Evolutionary conservation across 371 early-diverging fungal genomes (phyloP), one percentile per base, ranked within the genome.

Genomic region (Blakeslea trispora): DNA sequence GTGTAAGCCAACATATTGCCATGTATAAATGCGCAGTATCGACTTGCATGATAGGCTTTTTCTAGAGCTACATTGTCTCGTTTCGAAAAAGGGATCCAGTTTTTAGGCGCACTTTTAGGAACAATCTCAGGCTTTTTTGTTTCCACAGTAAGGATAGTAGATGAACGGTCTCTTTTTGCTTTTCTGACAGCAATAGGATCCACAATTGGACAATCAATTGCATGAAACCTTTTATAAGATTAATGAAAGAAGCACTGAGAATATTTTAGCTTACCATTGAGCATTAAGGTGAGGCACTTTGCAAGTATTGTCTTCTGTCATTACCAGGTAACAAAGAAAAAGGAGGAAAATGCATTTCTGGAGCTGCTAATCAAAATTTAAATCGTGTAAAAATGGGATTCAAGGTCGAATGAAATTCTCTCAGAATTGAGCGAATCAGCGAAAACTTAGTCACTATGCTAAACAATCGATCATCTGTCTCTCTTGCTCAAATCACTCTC

Each of bases 11-110:
- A 28, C 67, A 1, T 22, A 50, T 19, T n/a, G 14, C 8, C 9
- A 51, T 15, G n/a, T 10, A 40, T 49, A 32, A 21, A 31, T 24
- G 18, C 32, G 45, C 0, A 19, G 24, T 31, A 46, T 46, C 5
- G 47, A 22, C 39, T 66, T 63, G 66, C 69, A 54, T 69, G 68
- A 59, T 74, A 86, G 1, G 83, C 85, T 39, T 71, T 72, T 61
- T 86, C 87, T 7, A 86, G 62, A 18, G 79, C 81, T 46, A 64
- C 67, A 13, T 80, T 82, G 56, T 87, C 87, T 14, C 84, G 73
- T 43, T 71, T 77, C 7, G 82, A 82, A 60, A 87, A 85, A 2
- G 84, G 77, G 5, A 81, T 66, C 87, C 87, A 87, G 9, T 82
- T 71, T 43, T 68, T 66, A 5, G 57, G 51, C 22, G 49, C 61